Evolutionary conservation across 345 rosid genomes (phyloP).

Genomic region (Arabidopsis arenosa): DNA sequence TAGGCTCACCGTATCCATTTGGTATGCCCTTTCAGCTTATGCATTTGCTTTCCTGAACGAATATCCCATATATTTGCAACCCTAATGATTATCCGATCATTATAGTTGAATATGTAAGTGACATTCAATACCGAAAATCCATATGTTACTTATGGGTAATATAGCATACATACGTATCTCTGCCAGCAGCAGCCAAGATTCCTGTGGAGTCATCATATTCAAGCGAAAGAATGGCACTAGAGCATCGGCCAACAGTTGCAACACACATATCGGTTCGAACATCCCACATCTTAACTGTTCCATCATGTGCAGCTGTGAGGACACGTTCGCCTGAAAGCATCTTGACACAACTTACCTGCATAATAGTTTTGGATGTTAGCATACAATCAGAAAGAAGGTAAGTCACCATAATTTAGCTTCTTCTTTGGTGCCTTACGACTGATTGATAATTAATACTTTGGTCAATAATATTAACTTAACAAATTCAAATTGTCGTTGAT

Average conservation of each 20-base stretch:
- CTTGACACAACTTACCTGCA: conserved; percentile 87
- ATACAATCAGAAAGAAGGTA: conserved; percentile 18
- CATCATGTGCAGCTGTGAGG: conserved; percentile 90
- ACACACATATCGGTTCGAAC: conserved; percentile 96
- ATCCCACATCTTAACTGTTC: conserved; percentile 99
- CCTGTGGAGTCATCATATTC: conserved; percentile 98
- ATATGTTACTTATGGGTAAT: conserved; percentile 4
- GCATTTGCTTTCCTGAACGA: conserved; percentile 98
- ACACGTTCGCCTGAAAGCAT: conserved; percentile 98
- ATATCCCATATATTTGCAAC: conserved; percentile 96
- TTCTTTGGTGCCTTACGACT: conserved; percentile 26
- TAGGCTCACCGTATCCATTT: conserved; percentile 93
- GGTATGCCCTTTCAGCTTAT: conserved; percentile 90
- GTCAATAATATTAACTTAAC: conserved; percentile 10
- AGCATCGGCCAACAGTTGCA: conserved; percentile 97
- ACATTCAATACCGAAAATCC: conserved; percentile 8
- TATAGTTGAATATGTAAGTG: conserved; percentile 18
- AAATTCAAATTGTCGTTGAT: conserved; percentile 17
- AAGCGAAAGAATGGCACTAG: conserved; percentile 88
- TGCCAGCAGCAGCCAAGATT: conserved; percentile 94
- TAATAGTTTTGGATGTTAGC: conserved; percentile 3
- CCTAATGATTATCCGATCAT: conserved; percentile 56
- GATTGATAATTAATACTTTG: conserved; percentile 7
- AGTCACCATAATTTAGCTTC: conserved; percentile 8
- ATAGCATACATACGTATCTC: conserved; percentile 81